Evolutionary conservation across 2,329 filamentous ascomycete species (phyloP).

Genomic region (Venturia nashicola): DNA sequence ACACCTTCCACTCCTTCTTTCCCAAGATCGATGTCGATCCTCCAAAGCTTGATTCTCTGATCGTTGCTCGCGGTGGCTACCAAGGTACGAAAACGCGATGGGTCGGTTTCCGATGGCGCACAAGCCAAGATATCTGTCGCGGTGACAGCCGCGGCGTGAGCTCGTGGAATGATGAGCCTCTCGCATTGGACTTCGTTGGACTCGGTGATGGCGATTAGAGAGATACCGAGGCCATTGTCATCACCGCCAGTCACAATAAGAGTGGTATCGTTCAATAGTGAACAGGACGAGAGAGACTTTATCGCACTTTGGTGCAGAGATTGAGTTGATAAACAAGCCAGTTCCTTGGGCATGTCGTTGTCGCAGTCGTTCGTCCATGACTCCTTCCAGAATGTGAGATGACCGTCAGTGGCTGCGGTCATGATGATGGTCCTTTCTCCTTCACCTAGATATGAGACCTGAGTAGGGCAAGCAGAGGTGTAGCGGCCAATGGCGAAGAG

Average conservation of each 20-base stretch:
- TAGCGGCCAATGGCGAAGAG: conserved; percentile 29
- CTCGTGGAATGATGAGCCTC: conserved; percentile 37
- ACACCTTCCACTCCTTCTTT: conserved; percentile 17
- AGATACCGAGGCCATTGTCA: conserved; percentile 65
- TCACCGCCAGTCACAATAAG: conserved; percentile 71
- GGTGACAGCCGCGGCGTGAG: conserved; percentile 63
- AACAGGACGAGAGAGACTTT: conserved; percentile 39
- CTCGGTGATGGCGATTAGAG: conserved; percentile 18
- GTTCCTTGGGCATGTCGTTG: neutral
- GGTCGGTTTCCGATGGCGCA: conserved; percentile 1
- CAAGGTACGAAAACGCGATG: conserved; percentile 9
- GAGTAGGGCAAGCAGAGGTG: conserved; percentile 55
- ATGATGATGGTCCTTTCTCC: conserved; percentile 31
- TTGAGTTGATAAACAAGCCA: conserved; percentile 5
- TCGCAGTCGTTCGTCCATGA: neutral
- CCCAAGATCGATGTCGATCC: conserved; percentile 17
- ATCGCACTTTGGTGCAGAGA: conserved; percentile 65
- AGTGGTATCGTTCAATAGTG: conserved; percentile 22
- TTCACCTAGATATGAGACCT: conserved; percentile 31
- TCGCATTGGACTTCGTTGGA: neutral
- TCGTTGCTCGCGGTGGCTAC: conserved; percentile 32
- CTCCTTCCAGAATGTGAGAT: conserved; percentile 49
- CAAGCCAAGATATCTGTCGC: conserved; percentile 24
- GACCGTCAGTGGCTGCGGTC: conserved; percentile 72
- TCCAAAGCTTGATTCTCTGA: conserved; percentile 36